These are phyloP conservation scores for Casuarina glauca DNA, from an alignment of 306 rosid species.

Conservation along the genomic window DNA sequence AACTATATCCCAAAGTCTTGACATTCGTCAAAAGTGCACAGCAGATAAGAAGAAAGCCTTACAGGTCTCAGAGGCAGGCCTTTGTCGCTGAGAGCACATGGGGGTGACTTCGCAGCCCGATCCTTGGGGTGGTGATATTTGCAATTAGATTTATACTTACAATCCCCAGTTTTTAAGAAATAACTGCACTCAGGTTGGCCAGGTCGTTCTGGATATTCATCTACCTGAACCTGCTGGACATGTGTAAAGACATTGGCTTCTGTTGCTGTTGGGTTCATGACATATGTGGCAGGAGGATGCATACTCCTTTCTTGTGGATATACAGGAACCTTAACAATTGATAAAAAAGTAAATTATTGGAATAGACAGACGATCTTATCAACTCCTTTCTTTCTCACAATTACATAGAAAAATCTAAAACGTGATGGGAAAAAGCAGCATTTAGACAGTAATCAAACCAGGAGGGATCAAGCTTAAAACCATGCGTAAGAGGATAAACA, in stretches of 20 bases:
- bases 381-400: not conserved
- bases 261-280: constrained; percentile 49
- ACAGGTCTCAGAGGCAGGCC: constrained; percentile 97
- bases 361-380: not conserved
- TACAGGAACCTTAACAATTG: constrained; percentile 61
- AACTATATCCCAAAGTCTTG: not conserved
- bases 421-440: not conserved
- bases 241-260: constrained; percentile 56
- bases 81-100: constrained; percentile 69
- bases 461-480: not conserved
- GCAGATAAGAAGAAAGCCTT: constrained; percentile 36
- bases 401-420: not conserved
- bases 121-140: constrained; percentile 91
- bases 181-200: constrained; percentile 90
- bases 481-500: not conserved
- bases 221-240: constrained; percentile 49
- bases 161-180: constrained; percentile 86
- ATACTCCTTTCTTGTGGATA: constrained; percentile 63
- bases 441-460: not conserved
- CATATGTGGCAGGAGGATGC: constrained; percentile 60
- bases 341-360: constrained; percentile 22
- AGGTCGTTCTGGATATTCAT: constrained; percentile 84
- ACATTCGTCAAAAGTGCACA: not conserved
- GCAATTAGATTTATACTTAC: constrained; percentile 82
- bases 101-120: constrained; percentile 42